phyloP scores from a whole-genome alignment of 495 filamentous ascomycete species.

The Arthonia radiata region DNA sequence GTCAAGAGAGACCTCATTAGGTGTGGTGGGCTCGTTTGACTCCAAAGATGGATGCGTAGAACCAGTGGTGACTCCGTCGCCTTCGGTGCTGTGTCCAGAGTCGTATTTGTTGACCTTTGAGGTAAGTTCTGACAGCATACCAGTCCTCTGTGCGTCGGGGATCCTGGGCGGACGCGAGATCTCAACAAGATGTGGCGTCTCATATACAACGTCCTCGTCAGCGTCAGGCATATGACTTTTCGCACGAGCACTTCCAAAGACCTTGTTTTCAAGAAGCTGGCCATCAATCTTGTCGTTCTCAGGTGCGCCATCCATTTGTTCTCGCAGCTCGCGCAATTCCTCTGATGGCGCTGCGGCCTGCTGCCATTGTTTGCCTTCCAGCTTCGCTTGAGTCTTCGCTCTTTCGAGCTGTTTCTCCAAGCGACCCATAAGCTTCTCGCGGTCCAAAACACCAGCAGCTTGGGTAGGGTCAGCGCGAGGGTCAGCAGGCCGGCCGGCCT shows the following conservation, averaged over 20 bases:
- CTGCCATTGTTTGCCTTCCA: constrained; percentile 86
- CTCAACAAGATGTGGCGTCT: constrained; percentile 18
- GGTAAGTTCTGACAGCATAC: constrained; percentile 57
- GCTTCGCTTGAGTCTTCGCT: constrained; percentile 93
- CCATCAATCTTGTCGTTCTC: constrained; percentile 20
- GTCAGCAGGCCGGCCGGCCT: constrained; percentile 19
- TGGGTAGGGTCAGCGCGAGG: constrained; percentile 28
- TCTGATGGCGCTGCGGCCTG: constrained; percentile 67
- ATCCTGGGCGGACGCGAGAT: constrained; percentile 46
- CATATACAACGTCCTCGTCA: constrained; percentile 15
- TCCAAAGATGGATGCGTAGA: constrained; percentile 54
- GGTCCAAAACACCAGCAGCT: constrained; percentile 80
- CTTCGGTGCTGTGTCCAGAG: constrained; percentile 42
- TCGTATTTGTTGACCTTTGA: constrained; percentile 52
- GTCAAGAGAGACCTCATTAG: constrained; percentile 15
- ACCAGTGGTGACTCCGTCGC: constrained; percentile 50
- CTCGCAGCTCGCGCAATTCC: constrained; percentile 69
- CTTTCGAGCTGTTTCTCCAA: constrained; percentile 86
- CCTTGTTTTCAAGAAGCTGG: constrained; percentile 6
- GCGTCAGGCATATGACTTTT: constrained; percentile 16
- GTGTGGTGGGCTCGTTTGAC: constrained; percentile 43
- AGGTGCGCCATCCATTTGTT: constrained; percentile 63
- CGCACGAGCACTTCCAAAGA: constrained; percentile 6
- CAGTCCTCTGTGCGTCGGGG: constrained; percentile 45
- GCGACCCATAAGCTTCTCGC: constrained; percentile 72